Conservation (phyloP, 345 rosid species). For the Durio zibethinus region DNA sequence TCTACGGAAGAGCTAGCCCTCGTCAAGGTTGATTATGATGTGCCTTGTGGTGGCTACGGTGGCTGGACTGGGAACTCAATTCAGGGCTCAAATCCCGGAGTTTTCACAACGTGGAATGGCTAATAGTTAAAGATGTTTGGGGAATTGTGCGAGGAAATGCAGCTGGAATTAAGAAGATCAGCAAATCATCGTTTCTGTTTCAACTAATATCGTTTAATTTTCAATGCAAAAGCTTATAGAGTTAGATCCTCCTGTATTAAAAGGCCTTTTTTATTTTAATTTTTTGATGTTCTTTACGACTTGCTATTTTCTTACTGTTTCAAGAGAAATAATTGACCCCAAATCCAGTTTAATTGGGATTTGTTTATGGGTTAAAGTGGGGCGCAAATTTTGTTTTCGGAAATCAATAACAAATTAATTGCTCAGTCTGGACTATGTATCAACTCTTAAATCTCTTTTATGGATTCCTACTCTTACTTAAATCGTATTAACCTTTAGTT, state of each 20-base stretch:
- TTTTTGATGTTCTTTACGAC: neutral
- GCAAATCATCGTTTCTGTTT: neutral
- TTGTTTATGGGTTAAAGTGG: neutral
- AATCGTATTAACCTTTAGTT: neutral
- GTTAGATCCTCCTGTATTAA: neutral
- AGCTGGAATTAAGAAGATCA: neutral
- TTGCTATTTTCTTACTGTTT: neutral
- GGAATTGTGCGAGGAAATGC: neutral
- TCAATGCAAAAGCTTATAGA: neutral
- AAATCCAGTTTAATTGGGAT: neutral
- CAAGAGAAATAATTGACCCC: neutral
- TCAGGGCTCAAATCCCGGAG: conserved; percentile 70
- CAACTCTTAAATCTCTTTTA: neutral
- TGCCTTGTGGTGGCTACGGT: conserved; percentile 62
- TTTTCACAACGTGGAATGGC: conserved; percentile 91
- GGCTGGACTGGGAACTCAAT: conserved; percentile 70
- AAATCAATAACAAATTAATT: neutral
- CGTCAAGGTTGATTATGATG: conserved; percentile 89
- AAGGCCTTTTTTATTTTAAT: neutral
- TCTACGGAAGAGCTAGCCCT: conserved; percentile 52
- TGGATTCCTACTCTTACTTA: neutral
- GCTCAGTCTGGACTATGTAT: neutral
- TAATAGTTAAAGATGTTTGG: conserved; percentile 15
- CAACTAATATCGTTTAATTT: neutral
- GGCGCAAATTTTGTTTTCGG: conserved; percentile 11